Evolutionary conservation across 2,329 filamentous ascomycete genomes (phyloP), one percentile per base, ranked within the genome.

Genomic region (Ilyonectria mors-panacis): DNA sequence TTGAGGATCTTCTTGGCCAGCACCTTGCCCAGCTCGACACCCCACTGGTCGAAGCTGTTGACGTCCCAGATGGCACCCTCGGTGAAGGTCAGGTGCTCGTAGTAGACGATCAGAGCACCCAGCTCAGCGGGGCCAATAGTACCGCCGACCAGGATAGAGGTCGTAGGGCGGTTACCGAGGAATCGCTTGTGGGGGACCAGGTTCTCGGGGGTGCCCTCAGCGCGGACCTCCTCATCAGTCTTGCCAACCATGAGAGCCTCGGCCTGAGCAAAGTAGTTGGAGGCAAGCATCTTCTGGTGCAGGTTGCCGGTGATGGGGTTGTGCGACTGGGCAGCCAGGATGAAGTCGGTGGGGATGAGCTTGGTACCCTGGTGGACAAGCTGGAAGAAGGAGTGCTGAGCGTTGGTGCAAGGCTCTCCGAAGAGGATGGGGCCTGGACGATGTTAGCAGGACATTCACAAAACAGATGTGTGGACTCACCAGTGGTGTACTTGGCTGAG

Each of bases 381-480:
- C 89, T 99, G 96, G 92, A 97, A 99, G 91, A 99, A 99, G 68
- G 96, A 98, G 89, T 99, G 96, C 87, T 99, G 96, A 50, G 96
- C 96, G 81, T 99, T 99, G 82, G 96, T 99, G 84, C 94, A 97
- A 60, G 96, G 96, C 88, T 99, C 96, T 79, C 96, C 96, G 80
- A 99, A 99, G 70, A 99, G 87, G 80, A 99, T 95, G 61, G 96
- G 90, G 55, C 96, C 84, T 85, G 39, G 2, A 30, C n/a, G 23
- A n/a, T 28, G 66, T 79, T 63, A 79, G 72, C 30, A 23, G 70
- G 45, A 19, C 35, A 9, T 7, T 28, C 19, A 48, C 3, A 12
- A 19, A 4, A 26, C 19, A 23, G 28, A 3, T 37, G 12, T 9
- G 13, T 59, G 26, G 30, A 68, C 81, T 75, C 72, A 84, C 83